A percentile compares a stretch with the other conserved stretches of the same genome.
phyloP scores from a whole-genome alignment of 176 grass and related monocot species.

The Oryza longistaminata region DNA sequence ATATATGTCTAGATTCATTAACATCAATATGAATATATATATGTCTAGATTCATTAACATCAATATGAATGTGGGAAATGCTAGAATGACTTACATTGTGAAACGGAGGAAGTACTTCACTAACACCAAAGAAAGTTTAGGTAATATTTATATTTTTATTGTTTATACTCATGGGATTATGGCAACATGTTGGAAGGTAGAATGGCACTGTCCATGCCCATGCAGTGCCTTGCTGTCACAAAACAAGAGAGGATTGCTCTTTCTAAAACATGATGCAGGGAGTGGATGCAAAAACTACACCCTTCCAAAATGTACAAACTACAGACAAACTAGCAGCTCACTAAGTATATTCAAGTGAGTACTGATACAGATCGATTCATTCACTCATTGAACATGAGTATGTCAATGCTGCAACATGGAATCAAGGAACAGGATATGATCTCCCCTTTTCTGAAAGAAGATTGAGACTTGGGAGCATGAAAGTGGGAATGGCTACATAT shows the following conservation, averaged over 20 bases:
- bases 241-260: background rate
- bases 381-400: conserved; percentile 3
- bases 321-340: conserved; percentile 1
- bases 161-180: background rate
- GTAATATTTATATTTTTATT: background rate
- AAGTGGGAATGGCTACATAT: conserved; percentile 22
- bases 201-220: background rate
- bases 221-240: conserved; percentile 1
- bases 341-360: conserved; percentile 24
- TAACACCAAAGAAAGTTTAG: background rate
- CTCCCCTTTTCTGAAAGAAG: background rate
- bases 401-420: conserved; percentile 1
- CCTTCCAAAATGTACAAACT: background rate
- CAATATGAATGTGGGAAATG: too few species aligned
- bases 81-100: too few species aligned
- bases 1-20: too few species aligned
- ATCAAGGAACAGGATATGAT: background rate
- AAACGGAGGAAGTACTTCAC: too few species aligned
- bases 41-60: too few species aligned
- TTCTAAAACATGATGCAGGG: background rate
- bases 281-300: background rate
- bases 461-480: background rate
- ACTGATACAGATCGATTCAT: conserved; percentile 14
- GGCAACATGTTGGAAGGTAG: background rate
- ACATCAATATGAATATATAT: too few species aligned